Evolutionary conservation across 1,139 yeast species (phyloP), one percentile per base, ranked within the genome.

Genomic region (Zygosaccharomyces pseudobailii): DNA sequence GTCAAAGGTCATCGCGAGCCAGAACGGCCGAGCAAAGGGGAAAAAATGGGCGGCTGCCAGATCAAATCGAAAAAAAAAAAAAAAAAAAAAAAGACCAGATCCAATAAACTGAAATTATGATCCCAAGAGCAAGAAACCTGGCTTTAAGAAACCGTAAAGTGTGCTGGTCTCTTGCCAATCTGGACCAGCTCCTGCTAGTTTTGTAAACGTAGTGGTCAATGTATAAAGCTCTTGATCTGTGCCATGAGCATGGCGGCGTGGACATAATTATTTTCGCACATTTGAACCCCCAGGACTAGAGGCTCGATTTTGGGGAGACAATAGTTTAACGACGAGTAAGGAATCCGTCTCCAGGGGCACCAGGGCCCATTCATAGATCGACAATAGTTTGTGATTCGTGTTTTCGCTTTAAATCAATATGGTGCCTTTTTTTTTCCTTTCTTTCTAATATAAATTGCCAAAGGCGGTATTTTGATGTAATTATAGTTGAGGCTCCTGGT

Each of bases 21-120:
- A 7, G 20, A 37, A 32, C 17, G 32, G 40, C 28, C 19, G 10
- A 10, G 7, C 6, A 30, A 30, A 30, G 13, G 13, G 13, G 28
- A 38, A 38, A 38, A 38, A 36, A 22, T 36, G 40, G 40, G 40
- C 40, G 40, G 40, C 40, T 36, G 40, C 22, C 31, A 36, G 40
- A 36, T 36, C 40, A 13, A 13, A 13, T 13, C 17, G 17, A 13
- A 13, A 13, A 13, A 13, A 13, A 13, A 13, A 36, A 25, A 36
- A 22, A 25, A 25, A 13, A 24, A 23, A 17, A 10, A 21, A 36
- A 17, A 13, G 22, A 36, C 19, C 24, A 24, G 21, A 20, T 7
- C n/a, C 27, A 10, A 36, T 6, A 10, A 25, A 6, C 17, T 13
- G 17, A 36, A 13, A 25, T 7, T 20, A 24, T 36, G 40, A 36